These are phyloP conservation scores for Neopestalotiopsis rosae DNA, from an alignment of 2,329 filamentous ascomycete genomes.

Conservation along the genomic window DNA sequence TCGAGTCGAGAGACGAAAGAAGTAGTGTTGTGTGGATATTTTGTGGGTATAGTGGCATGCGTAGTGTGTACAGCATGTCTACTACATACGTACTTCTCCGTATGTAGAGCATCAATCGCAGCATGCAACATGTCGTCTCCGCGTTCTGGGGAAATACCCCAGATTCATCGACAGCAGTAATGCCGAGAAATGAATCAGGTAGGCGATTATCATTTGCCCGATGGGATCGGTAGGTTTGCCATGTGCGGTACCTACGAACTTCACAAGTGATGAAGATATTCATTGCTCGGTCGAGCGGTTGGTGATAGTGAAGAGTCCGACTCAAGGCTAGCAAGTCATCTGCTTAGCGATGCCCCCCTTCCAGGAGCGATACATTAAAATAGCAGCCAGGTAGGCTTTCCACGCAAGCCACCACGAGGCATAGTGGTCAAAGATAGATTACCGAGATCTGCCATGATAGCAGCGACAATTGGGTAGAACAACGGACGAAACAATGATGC, in stretches of 20 bases:
- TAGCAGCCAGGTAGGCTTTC: not conserved
- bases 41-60: slow-evolving; percentile 1
- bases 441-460: not conserved
- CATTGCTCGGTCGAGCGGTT: not conserved
- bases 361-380: not conserved
- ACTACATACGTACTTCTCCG: not conserved
- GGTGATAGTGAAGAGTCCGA: not conserved
- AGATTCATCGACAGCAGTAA: slow-evolving; percentile 1
- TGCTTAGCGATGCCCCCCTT: not conserved
- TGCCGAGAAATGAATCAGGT: not conserved
- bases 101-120: not conserved
- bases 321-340: slow-evolving; percentile 1
- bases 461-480: not conserved
- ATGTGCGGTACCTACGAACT: not conserved
- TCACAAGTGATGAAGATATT: not conserved
- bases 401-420: not conserved
- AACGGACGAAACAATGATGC: not conserved
- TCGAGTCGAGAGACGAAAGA: not conserved
- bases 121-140: not conserved
- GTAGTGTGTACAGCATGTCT: not conserved
- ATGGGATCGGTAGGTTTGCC: not conserved
- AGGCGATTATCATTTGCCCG: not conserved
- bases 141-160: slow-evolving; percentile 2
- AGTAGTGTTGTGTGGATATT: not conserved
- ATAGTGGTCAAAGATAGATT: not conserved